phyloP scores from a whole-genome alignment of 106 monocot genomes.

The Dendrobium officinale region DNA sequence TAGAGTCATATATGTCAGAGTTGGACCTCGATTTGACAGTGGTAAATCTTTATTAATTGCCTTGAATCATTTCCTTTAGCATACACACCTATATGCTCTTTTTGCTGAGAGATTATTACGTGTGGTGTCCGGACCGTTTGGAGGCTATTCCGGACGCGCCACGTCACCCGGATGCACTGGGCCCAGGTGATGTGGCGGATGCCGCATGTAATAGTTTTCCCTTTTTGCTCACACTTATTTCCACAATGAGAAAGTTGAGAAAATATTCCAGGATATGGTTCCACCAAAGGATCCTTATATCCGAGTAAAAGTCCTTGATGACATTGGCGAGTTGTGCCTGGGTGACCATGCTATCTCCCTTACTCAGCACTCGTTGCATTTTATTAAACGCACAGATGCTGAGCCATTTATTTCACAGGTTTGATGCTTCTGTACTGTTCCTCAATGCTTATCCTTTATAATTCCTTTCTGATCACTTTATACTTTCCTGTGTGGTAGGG shows the following conservation, averaged over 20 bases:
- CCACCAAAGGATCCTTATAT: conserved; percentile 99
- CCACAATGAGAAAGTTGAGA: neutral
- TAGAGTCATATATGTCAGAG: conserved; percentile 84
- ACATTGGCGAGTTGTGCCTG: conserved; percentile 75
- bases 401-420: conserved; percentile 93
- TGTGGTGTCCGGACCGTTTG: too few species aligned
- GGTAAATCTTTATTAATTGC: conserved; percentile 26
- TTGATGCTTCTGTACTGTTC: neutral
- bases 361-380: conserved; percentile 69
- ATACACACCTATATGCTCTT: neutral
- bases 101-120: too few species aligned
- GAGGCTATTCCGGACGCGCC: too few species aligned
- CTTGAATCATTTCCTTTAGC: neutral
- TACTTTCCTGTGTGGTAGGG: conserved; percentile 26
- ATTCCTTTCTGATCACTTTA: neutral
- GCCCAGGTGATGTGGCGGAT: too few species aligned
- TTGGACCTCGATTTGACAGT: conserved; percentile 87
- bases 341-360: conserved; percentile 70
- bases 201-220: too few species aligned
- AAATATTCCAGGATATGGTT: conserved; percentile 64
- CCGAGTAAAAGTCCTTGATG: conserved; percentile 69
- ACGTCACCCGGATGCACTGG: too few species aligned
- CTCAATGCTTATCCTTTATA: neutral
- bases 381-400: conserved; percentile 74
- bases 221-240: neutral